Evolutionary conservation across 1,284 basidiomycete species (phyloP), one percentile per base, ranked within the genome.

Genomic region (Austroboletus novae-zelandiae): DNA sequence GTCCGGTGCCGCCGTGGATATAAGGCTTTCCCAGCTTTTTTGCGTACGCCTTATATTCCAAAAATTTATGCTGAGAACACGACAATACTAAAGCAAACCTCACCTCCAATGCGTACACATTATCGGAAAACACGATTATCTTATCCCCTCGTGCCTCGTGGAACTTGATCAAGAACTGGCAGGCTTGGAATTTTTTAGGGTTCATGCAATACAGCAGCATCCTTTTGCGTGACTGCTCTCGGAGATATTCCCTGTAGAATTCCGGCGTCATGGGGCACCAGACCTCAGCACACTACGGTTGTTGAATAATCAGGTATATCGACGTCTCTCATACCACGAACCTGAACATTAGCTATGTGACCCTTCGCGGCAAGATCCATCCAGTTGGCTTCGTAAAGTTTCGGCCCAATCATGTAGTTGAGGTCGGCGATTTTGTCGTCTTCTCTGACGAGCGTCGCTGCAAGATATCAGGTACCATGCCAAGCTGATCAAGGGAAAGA

Each of bases 221-320:
- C 58, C 92, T 86, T 70, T 97, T 97, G 51, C 97, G 81, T 35
- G 89, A 90, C 68, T 91, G 88, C 69, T 95, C 92, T 55, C 92
- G 82, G 55, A 99, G 79, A 67, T 99, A 99, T 72, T 99, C 96
- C 61, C 93, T 87, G 70, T 99, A 99, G 69, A 99, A 99, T 68
- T 99, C 95, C n/a, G 97, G 96, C 30, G 97, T 98, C 97, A 99
- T 99, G 9, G 94, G 93, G 66, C 97, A 99, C 97, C 97, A 99
- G 7, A 99, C 97, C 73, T 99, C 97, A 14, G 97, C 97, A 69
- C 95, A 98, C 89, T 95, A 49, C 29, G 11, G 14, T 17, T 23
- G 25, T 44, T 58, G 14, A 54, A 32, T 52, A 53, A 48, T 29
- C 47, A 11, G 23, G 27, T 13, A 40, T 13, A 42, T 40, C 20